These are phyloP conservation scores for Inga leiocalycina DNA, from an alignment of 306 rosid species.

Conservation along the genomic window DNA sequence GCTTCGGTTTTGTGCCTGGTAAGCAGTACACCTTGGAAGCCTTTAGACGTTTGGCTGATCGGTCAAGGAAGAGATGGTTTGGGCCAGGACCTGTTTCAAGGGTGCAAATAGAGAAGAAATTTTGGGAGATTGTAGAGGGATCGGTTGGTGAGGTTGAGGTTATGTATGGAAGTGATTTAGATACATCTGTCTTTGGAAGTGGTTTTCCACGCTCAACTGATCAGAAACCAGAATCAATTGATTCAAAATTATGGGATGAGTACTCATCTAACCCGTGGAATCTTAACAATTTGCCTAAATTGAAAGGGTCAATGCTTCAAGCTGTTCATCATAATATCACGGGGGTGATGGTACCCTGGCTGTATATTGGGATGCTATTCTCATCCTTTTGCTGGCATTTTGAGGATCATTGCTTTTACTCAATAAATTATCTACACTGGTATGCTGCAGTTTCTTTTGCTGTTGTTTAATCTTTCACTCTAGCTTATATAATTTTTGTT, in stretches of 20 bases:
- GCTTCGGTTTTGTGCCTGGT: conserved; percentile 97
- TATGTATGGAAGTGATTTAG: conserved; percentile 95
- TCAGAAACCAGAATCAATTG: conserved; percentile 68
- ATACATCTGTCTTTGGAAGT: conserved; percentile 87
- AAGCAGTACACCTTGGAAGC: conserved; percentile 72
- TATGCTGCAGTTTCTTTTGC: conserved; percentile 43
- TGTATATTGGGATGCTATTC: conserved; percentile 96
- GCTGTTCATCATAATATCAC: conserved; percentile 91
- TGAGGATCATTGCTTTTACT: conserved; percentile 98
- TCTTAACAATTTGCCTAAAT: conserved; percentile 93
- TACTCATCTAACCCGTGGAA: conserved; percentile 90
- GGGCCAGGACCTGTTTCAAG: conserved; percentile 82
- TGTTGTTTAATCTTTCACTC: background rate
- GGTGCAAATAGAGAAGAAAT: conserved; percentile 87
- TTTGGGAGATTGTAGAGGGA: conserved; percentile 99
- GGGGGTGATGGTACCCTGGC: conserved; percentile 99
- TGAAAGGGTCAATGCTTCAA: conserved; percentile 88
- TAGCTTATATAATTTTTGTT: background rate
- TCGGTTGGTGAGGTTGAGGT: conserved; percentile 92
- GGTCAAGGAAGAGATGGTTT: conserved; percentile 91
- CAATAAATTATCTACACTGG: conserved; percentile 99
- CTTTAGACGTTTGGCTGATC: conserved; percentile 79
- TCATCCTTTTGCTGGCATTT: conserved; percentile 99
- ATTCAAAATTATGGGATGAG: conserved; percentile 78
- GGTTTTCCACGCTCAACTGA: conserved; percentile 79